A percentile compares a stretch with the other conserved stretches of the same genome.
Evolutionary conservation across 2,329 filamentous ascomycete species (phyloP).

Genomic region (Pseudogymnoascus sp.): DNA sequence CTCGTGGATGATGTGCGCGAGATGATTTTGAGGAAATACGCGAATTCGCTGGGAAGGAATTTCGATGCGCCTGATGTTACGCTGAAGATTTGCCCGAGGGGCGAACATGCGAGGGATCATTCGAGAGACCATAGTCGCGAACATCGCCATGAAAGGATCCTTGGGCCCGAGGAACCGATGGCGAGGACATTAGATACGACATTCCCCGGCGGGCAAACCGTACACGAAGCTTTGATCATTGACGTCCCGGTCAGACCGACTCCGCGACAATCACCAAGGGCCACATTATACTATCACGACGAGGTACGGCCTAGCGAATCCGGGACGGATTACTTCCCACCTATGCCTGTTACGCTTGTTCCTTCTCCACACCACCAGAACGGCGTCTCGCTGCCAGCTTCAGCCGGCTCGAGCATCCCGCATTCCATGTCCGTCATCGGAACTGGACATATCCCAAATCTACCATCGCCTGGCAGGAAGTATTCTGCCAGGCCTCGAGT

Average conservation of each 20-base stretch:
- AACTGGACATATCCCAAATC: conserved; percentile 69
- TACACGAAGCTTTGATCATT: conserved; percentile 86
- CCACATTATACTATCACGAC: conserved; percentile 50
- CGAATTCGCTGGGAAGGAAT: conserved; percentile 79
- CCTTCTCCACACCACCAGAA: conserved; percentile 28
- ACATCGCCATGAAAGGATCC: conserved; percentile 54
- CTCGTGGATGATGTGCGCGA: conserved; percentile 93
- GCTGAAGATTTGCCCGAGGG: conserved; percentile 60
- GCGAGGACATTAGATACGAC: conserved; percentile 69
- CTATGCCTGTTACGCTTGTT: conserved; percentile 43
- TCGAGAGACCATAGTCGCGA: conserved; percentile 41
- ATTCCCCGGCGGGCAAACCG: conserved; percentile 77
- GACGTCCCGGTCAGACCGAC: conserved; percentile 73
- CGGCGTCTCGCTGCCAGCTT: conserved; percentile 21
- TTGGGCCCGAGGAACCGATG: conserved; percentile 84
- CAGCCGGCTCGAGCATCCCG: conserved; percentile 29
- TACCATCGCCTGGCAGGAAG: conserved; percentile 74
- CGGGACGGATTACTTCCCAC: conserved; percentile 77
- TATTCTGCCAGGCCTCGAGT: conserved; percentile 53
- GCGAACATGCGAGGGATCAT: not conserved
- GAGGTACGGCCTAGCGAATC: conserved; percentile 60
- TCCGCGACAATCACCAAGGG: conserved; percentile 70
- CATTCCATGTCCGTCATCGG: conserved; percentile 74
- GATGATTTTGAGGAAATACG: conserved; percentile 85
- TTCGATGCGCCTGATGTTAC: conserved; percentile 89